Percentiles rank a stretch among this genome's conserved stretches.
Evolutionary conservation across 352 stramenopile species (phyloP).

Genomic region (Stephanocyclus meneghinianus): DNA sequence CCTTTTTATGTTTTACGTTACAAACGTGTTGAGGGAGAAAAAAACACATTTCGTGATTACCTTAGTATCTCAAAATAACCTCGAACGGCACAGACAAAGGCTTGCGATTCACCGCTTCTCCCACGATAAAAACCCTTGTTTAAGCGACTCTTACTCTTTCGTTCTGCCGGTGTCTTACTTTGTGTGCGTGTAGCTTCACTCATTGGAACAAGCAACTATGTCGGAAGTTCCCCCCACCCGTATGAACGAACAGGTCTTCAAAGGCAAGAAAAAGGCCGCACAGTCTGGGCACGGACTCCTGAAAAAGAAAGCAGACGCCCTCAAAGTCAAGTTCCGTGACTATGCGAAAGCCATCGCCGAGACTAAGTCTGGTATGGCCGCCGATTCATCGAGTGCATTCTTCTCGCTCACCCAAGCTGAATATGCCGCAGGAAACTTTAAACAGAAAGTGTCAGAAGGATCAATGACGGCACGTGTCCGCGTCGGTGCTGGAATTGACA

Average conservation of each 20-base stretch:
- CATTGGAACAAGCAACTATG: slow-evolving; percentile 52
- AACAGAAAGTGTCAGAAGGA: slow-evolving; percentile 93
- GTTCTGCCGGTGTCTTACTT: too few relatives aligned
- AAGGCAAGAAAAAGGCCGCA: slow-evolving; percentile 87
- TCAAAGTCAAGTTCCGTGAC: slow-evolving; percentile 91
- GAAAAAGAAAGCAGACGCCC: slow-evolving; percentile 98
- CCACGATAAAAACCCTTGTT: too few relatives aligned
- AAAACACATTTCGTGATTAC: too few relatives aligned
- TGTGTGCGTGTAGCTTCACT: not conserved
- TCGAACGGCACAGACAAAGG: too few relatives aligned
- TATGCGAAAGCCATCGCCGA: slow-evolving; percentile 89
- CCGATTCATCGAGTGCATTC: slow-evolving; percentile 91
- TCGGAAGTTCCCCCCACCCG: slow-evolving; percentile 83
- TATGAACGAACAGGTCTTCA: slow-evolving; percentile 87
- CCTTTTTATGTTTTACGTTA: not conserved
- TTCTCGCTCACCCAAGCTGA: slow-evolving; percentile 98
- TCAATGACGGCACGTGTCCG: slow-evolving; percentile 93
- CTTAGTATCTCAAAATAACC: too few relatives aligned
- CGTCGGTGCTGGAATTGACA: slow-evolving; percentile 96
- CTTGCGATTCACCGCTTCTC: too few relatives aligned
- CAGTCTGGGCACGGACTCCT: slow-evolving; percentile 88
- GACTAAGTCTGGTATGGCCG: slow-evolving; percentile 84
- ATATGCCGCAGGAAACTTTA: slow-evolving; percentile 98
- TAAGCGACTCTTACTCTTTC: too few relatives aligned
- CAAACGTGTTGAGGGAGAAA: not conserved